Evolutionary conservation across 192 early-diverging fungal genomes (phyloP), one percentile per base, ranked within the genome.

Genomic region (Gonapodya sp.): DNA sequence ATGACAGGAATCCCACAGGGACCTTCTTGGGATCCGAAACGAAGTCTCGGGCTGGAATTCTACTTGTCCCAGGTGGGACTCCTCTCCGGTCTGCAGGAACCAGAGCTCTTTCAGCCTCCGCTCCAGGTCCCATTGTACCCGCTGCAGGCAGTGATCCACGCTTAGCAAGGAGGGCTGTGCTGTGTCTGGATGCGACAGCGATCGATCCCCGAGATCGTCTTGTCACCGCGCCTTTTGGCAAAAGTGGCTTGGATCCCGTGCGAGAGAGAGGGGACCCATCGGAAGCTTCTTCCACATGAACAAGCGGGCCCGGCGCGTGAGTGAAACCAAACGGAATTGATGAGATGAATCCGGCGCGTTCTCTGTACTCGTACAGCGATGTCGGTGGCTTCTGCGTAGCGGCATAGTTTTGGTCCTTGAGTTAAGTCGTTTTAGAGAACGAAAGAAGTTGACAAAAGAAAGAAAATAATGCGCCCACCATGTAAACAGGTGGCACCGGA

Each of bases 401-500:
- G 33, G 84, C 84, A 87, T 88, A 90, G 80, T 36, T 73, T 24
- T 84, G 36, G 82, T 85, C 85, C 82, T 30, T 1, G 75, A n/a
- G 8, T 24, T n/a, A n/a, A n/a, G n/a, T n/a, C n/a, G n/a, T n/a
- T n/a, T n/a, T n/a, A n/a, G n/a, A n/a, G n/a, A n/a, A n/a, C n/a
- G n/a, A n/a, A n/a, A n/a, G n/a, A n/a, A n/a, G n/a, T n/a, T n/a
- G n/a, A n/a, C n/a, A n/a, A n/a, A n/a, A n/a, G n/a, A n/a, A n/a
- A n/a, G n/a, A n/a, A n/a, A n/a, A n/a, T n/a, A n/a, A n/a, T n/a
- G n/a, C 73, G 36, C 24, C 18, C 80, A 87, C 87, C 87, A 91
- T 87, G 80, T 89, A 91, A 0, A 90, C 83, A 0, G 89, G 89
- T 1, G 90, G 89, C 36, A 87, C 86, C 0, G 90, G 88, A 1